Evolutionary conservation across 192 early-diverging fungal genomes (phyloP).

Genomic region (Allomyces macrogynus): DNA sequence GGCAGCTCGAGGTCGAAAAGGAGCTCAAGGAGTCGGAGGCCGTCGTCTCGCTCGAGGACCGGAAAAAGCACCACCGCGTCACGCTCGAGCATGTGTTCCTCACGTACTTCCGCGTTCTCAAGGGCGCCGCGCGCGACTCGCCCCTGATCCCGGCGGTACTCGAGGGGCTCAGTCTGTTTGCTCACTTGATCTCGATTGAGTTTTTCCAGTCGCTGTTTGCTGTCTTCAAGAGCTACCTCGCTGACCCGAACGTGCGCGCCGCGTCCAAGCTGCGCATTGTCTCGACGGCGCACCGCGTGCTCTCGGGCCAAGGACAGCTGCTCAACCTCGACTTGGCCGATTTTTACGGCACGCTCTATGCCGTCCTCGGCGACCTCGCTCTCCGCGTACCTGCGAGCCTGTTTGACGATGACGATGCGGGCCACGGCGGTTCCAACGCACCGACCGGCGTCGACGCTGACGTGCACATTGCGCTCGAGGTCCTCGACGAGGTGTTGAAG

Average conservation of each 20-base stretch:
- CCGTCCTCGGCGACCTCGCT: conserved; percentile 45
- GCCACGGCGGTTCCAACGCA: too few relatives aligned
- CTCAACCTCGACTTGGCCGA: conserved; percentile 81
- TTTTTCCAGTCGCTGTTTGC: conserved; percentile 80
- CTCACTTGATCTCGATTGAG: conserved; percentile 90
- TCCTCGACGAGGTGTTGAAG: background rate
- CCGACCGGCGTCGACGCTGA: too few relatives aligned
- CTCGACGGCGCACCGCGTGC: conserved; percentile 57
- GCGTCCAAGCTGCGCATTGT: conserved; percentile 57
- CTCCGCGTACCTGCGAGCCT: background rate
- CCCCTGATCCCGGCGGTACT: conserved; percentile 50
- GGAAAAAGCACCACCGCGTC: conserved; percentile 65
- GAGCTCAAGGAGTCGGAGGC: conserved; percentile 86
- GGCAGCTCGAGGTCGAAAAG: conserved; percentile 44
- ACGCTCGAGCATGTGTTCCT: conserved; percentile 86
- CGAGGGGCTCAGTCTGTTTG: conserved; percentile 57
- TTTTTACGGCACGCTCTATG: conserved; percentile 74
- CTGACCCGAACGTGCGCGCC: conserved; percentile 28
- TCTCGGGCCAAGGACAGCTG: conserved; percentile 78
- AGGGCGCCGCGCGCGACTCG: conserved; percentile 47
- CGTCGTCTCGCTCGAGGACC: conserved; percentile 61
- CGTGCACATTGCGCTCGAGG: background rate
- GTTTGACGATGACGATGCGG: too few relatives aligned
- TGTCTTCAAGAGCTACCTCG: conserved; percentile 62
- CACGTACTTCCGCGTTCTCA: conserved; percentile 86